Percentiles rank a stretch among this genome's conserved stretches.
Evolutionary conservation across 2,329 filamentous ascomycete species (phyloP).

Genomic region (Ambrosiella beaveri): DNA sequence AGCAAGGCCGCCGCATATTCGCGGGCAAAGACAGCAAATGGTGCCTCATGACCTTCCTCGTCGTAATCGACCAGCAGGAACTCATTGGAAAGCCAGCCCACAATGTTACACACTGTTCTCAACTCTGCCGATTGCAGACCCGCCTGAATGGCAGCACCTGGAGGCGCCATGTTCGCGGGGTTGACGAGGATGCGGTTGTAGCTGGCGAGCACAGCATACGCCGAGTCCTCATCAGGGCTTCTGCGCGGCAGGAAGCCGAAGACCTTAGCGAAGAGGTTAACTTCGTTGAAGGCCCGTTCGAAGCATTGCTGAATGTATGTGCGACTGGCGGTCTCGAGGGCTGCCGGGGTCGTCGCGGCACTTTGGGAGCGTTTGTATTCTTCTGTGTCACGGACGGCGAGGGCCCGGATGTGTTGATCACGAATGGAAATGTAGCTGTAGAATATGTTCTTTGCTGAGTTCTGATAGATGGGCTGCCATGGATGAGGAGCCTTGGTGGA

Average conservation of each 20-base stretch:
- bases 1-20: constrained; percentile 39
- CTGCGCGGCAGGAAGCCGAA: constrained; percentile 39
- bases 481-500: not conserved
- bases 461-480: constrained; percentile 27
- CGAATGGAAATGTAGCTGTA: constrained; percentile 34
- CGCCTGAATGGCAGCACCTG: constrained; percentile 32
- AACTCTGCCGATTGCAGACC: constrained; percentile 31
- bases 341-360: constrained; percentile 31
- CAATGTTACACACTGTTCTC: constrained; percentile 34
- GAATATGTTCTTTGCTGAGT: constrained; percentile 37
- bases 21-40: constrained; percentile 35
- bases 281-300: constrained; percentile 39
- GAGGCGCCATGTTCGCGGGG: constrained; percentile 34
- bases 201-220: constrained; percentile 31
- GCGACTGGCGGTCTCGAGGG: constrained; percentile 36
- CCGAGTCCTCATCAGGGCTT: constrained; percentile 31
- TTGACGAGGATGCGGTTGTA: constrained; percentile 35
- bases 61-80: constrained; percentile 38
- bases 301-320: constrained; percentile 44
- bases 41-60: constrained; percentile 35
- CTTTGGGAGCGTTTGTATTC: constrained; percentile 24
- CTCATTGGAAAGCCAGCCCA: constrained; percentile 41
- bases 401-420: constrained; percentile 34
- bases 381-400: constrained; percentile 36
- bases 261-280: constrained; percentile 34